Base-by-base conservation (phyloP, 1,284 basidiomycete genomes). In the Cronartium ribicola region DNA sequence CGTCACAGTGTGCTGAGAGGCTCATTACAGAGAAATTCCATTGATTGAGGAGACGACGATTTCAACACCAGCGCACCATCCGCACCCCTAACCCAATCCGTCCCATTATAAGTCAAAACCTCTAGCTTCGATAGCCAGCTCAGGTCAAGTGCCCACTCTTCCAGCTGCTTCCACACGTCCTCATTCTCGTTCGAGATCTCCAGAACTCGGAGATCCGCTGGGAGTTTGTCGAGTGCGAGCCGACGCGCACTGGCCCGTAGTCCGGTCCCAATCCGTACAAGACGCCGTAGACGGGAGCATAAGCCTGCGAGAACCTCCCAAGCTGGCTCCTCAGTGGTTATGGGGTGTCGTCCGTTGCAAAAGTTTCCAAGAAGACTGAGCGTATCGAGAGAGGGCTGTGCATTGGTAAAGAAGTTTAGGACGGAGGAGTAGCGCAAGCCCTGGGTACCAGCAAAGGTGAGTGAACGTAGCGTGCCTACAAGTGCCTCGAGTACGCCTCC, bases 391-490 rank as follows among this genome's bases (percentile, higher is more conserved):
- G 51, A 55, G n/a, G 29, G 29, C 29, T n/a, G 29, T 17, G 51
- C 17, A 29, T 20, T n/a, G 29, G n/a, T 55, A 20, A 55, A 55
- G 11, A 55, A 55, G 17, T 55, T 55, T 11, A 55, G 29, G 4
- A 55, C 51, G n/a, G 51, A 55, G n/a, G 51, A 55, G 29, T 55
- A 55, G 29, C 51, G 51, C 29, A 55, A 55, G 17, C 51, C 51
- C 29, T 55, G 51, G 29, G 51, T 55, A 3, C 29, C 29, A 3
- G 29, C 29, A 7, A 55, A 20, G 11, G 29, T 55, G n/a, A 55
- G 29, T 55, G n/a, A n/a, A 7, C 13, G n/a, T 6, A 55, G 51
- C n/a, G n/a, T 55, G n/a, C 29, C 17, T 20, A n/a, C 29, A 2
- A 29, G n/a, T 55, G n/a, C 51, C 29, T 55, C 51, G 29, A 55